Conservation (phyloP, 176 grass and related monocot genomes). For the Ensete ventricosum region DNA sequence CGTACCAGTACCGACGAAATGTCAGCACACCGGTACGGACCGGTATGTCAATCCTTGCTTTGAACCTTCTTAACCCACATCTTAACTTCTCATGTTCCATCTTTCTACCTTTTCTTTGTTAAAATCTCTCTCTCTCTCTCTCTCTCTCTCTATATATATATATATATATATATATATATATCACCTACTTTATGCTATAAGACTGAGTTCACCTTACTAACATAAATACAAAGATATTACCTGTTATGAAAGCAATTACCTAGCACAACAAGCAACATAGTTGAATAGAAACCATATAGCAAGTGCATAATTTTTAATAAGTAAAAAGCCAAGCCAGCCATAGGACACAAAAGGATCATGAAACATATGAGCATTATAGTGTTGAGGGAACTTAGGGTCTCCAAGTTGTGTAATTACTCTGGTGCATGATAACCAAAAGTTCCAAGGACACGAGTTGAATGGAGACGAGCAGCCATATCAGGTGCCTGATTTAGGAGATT, state of each 20-base stretch:
- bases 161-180: too few relatives aligned
- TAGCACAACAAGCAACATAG: neutral
- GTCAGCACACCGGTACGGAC: too few relatives aligned
- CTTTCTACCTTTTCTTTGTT: too few relatives aligned
- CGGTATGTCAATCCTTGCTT: too few relatives aligned
- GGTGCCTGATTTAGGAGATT: constrained; percentile 91
- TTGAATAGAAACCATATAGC: neutral
- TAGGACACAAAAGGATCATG: neutral
- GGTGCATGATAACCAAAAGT: constrained; percentile 94
- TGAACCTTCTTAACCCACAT: too few relatives aligned
- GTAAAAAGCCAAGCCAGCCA: neutral
- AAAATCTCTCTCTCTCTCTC: too few relatives aligned
- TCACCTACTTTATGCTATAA: too few relatives aligned
- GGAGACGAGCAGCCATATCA: constrained; percentile 81
- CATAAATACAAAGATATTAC: neutral
- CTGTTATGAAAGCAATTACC: neutral
- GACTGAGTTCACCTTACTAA: too few relatives aligned
- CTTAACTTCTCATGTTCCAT: too few relatives aligned
- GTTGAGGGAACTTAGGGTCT: neutral
- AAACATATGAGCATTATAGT: too few relatives aligned
- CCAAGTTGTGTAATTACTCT: constrained; percentile 46
- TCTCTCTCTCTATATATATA: too few relatives aligned
- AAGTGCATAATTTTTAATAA: neutral
- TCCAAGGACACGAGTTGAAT: constrained; percentile 86
- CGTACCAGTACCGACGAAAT: too few relatives aligned